phyloP scores from a whole-genome alignment of 768 basidiomycete genomes.

The Boletus sp. region DNA sequence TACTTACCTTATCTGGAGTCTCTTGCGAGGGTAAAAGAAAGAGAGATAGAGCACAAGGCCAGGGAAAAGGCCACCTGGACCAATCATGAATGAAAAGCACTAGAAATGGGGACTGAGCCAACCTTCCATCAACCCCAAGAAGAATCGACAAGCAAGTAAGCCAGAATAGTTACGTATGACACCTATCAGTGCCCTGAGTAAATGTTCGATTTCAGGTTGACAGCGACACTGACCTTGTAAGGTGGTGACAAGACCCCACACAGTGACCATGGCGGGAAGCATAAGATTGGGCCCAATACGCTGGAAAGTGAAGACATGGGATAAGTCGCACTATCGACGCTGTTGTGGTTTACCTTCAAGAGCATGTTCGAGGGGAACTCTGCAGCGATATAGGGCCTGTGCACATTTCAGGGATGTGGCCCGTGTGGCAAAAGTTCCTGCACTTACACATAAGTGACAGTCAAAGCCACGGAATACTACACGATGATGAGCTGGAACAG shows the following conservation, averaged over 20 bases:
- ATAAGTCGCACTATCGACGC: not conserved
- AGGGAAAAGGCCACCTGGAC: slow-evolving; percentile 52
- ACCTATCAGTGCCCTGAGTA: slow-evolving; percentile 26
- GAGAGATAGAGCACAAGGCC: slow-evolving; percentile 57
- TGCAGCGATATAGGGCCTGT: slow-evolving; percentile 49
- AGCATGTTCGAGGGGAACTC: slow-evolving; percentile 62
- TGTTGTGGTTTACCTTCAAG: slow-evolving; percentile 37
- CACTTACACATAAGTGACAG: slow-evolving; percentile 27
- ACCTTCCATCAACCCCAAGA: slow-evolving; percentile 59
- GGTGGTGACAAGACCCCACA: slow-evolving; percentile 68
- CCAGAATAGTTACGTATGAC: slow-evolving; percentile 49
- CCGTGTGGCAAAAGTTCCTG: too few species aligned
- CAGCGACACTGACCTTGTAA: slow-evolving; percentile 48
- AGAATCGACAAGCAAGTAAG: slow-evolving; percentile 45
- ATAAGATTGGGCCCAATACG: slow-evolving; percentile 52
- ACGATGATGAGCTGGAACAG: not conserved
- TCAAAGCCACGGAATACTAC: slow-evolving; percentile 36
- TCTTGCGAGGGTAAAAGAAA: slow-evolving; percentile 39
- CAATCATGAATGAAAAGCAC: not conserved
- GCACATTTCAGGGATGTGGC: not conserved
- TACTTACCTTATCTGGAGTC: slow-evolving; percentile 23
- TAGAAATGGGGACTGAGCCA: not conserved
- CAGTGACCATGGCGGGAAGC: slow-evolving; percentile 57
- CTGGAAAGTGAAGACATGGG: slow-evolving; percentile 16
- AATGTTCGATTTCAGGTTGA: not conserved